phyloP scores from a whole-genome alignment of 208 protist species.

The Trichomonas vaginalis region DNA sequence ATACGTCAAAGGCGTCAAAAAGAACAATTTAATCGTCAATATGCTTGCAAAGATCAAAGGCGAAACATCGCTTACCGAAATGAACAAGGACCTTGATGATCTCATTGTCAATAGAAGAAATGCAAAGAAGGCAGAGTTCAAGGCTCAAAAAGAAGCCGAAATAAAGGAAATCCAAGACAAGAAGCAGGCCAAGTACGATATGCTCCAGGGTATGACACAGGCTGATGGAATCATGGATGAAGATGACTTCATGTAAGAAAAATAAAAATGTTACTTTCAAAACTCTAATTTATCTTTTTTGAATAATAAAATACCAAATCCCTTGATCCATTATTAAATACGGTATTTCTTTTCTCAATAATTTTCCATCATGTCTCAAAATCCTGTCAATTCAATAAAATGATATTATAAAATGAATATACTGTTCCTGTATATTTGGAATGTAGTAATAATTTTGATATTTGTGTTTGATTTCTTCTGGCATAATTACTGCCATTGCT shows the following conservation, averaged over 20 bases:
- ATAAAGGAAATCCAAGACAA: neutral
- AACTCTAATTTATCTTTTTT: too few species aligned
- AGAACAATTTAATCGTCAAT: neutral
- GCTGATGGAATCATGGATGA: neutral
- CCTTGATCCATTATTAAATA: too few species aligned
- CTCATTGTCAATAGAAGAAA: neutral
- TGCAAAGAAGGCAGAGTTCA: neutral
- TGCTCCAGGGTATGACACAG: neutral
- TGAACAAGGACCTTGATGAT: neutral
- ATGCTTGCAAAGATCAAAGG: neutral
- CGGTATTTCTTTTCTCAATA: too few species aligned
- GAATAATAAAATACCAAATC: too few species aligned
- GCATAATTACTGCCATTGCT: too few species aligned
- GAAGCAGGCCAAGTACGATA: neutral
- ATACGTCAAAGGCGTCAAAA: neutral
- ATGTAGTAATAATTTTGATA: too few species aligned
- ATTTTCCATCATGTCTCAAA: too few species aligned
- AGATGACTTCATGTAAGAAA: conserved; percentile 20
- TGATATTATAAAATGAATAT: too few species aligned
- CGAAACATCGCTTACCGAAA: neutral
- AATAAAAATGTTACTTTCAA: too few species aligned
- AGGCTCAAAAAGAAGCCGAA: neutral
- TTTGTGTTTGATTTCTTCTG: too few species aligned
- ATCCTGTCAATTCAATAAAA: too few species aligned
- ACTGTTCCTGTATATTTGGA: too few species aligned